These are phyloP conservation scores for Neocatenulostroma microsporum DNA, from an alignment of 2,329 filamentous ascomycete genomes.

Conservation along the genomic window DNA sequence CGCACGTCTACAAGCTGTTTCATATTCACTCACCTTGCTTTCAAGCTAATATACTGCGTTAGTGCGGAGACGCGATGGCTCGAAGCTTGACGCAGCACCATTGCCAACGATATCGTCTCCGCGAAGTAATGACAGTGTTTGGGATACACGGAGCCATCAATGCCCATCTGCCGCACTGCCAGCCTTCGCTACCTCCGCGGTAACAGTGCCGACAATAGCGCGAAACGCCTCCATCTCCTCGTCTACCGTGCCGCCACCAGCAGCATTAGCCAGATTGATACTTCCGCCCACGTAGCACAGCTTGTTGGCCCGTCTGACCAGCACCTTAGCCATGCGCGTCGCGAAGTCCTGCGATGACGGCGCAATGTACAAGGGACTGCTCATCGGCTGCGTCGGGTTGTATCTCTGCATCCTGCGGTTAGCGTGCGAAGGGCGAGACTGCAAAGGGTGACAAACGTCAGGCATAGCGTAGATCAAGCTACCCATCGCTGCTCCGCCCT, in stretches of 20 bases:
- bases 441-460: slow-evolving; percentile 52
- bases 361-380: slow-evolving; percentile 69
- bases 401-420: slow-evolving; percentile 26
- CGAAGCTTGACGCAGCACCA: too few relatives aligned
- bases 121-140: too few relatives aligned
- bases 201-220: slow-evolving; percentile 62
- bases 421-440: neutral
- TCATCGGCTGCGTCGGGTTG: slow-evolving; percentile 54
- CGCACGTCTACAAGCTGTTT: too few relatives aligned
- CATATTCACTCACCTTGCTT: too few relatives aligned
- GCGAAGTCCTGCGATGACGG: slow-evolving; percentile 79
- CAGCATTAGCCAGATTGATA: slow-evolving; percentile 64
- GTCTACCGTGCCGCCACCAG: slow-evolving; percentile 72
- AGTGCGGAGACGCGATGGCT: too few relatives aligned
- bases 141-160: too few relatives aligned
- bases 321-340: slow-evolving; percentile 70
- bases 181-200: slow-evolving; percentile 41
- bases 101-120: too few relatives aligned
- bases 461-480: slow-evolving; percentile 93
- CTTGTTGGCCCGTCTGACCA: slow-evolving; percentile 63
- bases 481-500: slow-evolving; percentile 53
- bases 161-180: neutral
- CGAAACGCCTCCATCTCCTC: slow-evolving; percentile 90
- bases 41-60: too few relatives aligned
- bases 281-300: slow-evolving; percentile 91